Base-by-base conservation (phyloP, 805 yeast species). In the Saccharomyces eubayanus region DNA sequence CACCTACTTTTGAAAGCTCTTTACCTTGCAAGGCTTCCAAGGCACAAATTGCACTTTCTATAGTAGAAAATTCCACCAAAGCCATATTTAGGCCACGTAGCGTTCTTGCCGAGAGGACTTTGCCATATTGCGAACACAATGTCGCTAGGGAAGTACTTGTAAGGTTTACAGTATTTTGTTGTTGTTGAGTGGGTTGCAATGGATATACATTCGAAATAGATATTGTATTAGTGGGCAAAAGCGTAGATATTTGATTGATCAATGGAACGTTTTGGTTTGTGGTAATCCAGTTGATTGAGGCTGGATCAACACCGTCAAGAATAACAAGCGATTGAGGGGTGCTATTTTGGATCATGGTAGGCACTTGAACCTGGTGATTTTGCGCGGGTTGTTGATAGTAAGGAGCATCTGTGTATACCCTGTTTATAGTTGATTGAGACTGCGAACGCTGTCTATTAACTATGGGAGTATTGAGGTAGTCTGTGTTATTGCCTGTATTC, bases 141-240 rank as follows among this genome's bases (percentile, higher is more conserved):
- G 85, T 83, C 4, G 77, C 77, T 55, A 87, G 69, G 3, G 89
- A 77, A 47, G 71, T 67, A 52, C 72, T 66, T 8, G 73, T 70
- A 49, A 70, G 54, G 52, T 70, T 70, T 5, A 82, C 76, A 1
- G 80, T 67, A 8, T 82, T 75, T 12, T 76, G 72, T 3, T 73
- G 69, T 1, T 81, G 69, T 12, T 97, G 97, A 51, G 66, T 72
- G 48, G 67, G 68, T 52, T 70, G 73, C 31, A 70, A 58, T 1
- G 73, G 68, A 51, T 59, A 68, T 6, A 92, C 77, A 63, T 91
- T 89, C 47, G 90, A 87, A 52, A 94, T 75, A 59, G 91, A 77
- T 48, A 92, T 74, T 12, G 89, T 83, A 59, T 85, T 81, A 0
- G 96, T 83, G n/a, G 96, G 95, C 16, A 87, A 83, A 60, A 89